Percentiles rank a stretch among this genome's conserved stretches.
These are phyloP conservation scores for Diplodia corticola DNA, from an alignment of 2,329 filamentous ascomycete genomes.

Conservation along the genomic window DNA sequence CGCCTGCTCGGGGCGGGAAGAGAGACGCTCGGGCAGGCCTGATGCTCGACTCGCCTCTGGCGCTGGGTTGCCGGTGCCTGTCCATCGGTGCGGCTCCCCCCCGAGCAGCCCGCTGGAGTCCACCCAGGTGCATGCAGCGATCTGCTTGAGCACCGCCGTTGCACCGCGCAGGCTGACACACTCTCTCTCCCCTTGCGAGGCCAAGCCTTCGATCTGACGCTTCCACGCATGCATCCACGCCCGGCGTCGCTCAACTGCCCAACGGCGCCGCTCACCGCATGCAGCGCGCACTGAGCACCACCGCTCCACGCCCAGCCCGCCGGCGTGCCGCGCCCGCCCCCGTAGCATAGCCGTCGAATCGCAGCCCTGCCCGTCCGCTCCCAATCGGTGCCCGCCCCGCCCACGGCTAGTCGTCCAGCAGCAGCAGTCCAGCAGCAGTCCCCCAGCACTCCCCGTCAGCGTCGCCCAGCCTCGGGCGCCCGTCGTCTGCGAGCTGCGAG, in stretches of 20 bases:
- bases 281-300: slow-evolving; percentile 13
- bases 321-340: background rate
- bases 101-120: slow-evolving; percentile 1
- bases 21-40: slow-evolving; percentile 5
- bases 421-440: too few species aligned
- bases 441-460: too few species aligned
- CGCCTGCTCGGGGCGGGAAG: slow-evolving; percentile 15
- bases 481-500: background rate
- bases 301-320: background rate
- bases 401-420: background rate
- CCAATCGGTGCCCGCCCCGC: background rate
- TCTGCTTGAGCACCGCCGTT: background rate
- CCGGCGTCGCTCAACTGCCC: slow-evolving; percentile 1
- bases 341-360: background rate
- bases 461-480: background rate
- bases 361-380: background rate
- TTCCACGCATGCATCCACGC: slow-evolving; percentile 14
- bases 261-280: slow-evolving; percentile 19
- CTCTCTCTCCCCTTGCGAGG: background rate
- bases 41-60: background rate
- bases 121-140: slow-evolving; percentile 8
- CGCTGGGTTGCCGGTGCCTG: slow-evolving; percentile 5
- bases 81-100: background rate
- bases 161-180: background rate
- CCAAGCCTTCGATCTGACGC: slow-evolving; percentile 19